phyloP scores from a whole-genome alignment of 2,329 filamentous ascomycete species.

The Fusarium floridanum region DNA sequence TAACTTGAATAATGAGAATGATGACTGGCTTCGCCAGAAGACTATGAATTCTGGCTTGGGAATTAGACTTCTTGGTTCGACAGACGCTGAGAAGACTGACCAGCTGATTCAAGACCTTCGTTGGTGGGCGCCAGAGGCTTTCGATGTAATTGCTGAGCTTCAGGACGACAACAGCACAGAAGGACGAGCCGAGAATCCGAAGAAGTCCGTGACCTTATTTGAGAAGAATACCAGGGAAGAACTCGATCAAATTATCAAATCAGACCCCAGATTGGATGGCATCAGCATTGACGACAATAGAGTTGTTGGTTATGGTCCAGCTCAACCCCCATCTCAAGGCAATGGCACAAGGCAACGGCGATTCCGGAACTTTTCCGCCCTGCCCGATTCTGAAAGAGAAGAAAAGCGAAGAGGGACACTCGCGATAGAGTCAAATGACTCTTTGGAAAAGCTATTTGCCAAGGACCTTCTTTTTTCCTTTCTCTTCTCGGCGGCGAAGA shows the following conservation, averaged over 20 bases:
- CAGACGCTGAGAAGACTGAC: background rate
- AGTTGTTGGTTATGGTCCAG: background rate
- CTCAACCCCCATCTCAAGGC: too few relatives aligned
- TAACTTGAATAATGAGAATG: background rate
- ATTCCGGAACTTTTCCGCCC: background rate
- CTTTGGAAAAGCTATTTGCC: background rate
- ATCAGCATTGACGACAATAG: background rate
- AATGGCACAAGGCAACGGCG: background rate
- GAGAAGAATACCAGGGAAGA: background rate
- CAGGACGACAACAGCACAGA: too few relatives aligned
- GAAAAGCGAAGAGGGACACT: background rate
- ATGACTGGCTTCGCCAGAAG: background rate
- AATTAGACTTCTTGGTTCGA: background rate
- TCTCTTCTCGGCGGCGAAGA: background rate
- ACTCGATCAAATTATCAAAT: background rate
- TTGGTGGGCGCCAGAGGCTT: background rate
- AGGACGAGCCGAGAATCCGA: background rate
- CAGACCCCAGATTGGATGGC: background rate
- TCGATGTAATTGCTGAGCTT: background rate
- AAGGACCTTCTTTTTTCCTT: slow-evolving; percentile 15
- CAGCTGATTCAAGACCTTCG: background rate
- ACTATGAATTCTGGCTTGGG: background rate
- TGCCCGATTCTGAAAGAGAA: background rate
- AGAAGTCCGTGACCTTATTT: too few relatives aligned
- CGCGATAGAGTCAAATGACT: background rate